Percentiles rank a stretch among this genome's conserved stretches.
phyloP scores from a whole-genome alignment of 2,329 filamentous ascomycete genomes.

The Aaosphaeria arxii region DNA sequence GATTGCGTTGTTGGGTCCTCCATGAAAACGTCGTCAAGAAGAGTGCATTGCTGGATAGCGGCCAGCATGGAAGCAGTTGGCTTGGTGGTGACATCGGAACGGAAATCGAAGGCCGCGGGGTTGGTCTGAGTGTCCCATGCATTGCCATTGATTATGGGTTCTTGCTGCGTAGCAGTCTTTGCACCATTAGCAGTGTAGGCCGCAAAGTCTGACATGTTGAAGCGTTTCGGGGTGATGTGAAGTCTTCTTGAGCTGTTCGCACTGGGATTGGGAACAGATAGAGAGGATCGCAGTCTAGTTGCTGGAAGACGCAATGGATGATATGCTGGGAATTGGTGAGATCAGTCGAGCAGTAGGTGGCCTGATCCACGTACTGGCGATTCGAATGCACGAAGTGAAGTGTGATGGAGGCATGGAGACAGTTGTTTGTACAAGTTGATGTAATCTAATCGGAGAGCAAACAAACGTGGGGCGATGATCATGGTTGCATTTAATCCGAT shows the following conservation, averaged over 20 bases:
- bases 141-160: constrained; percentile 13
- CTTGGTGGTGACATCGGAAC: constrained; percentile 44
- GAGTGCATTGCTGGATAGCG: constrained; percentile 70
- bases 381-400: constrained; percentile 12
- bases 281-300: constrained; percentile 4
- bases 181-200: constrained; percentile 24
- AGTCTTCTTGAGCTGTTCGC: constrained; percentile 4
- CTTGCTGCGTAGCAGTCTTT: constrained; percentile 9
- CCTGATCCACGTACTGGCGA: constrained; percentile 28
- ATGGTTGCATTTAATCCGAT: no score
- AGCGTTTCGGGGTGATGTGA: constrained; percentile 14
- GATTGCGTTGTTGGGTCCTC: constrained; percentile 77
- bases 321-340: constrained; percentile 22
- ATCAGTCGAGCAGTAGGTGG: constrained; percentile 21
- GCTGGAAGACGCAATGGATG: constrained; percentile 1
- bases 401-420: constrained; percentile 22
- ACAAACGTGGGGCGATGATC: no score
- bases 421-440: no score
- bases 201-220: constrained; percentile 30
- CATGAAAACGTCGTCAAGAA: constrained; percentile 79
- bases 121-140: constrained; percentile 44
- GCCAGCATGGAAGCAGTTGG: constrained; percentile 67
- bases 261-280: constrained; percentile 5
- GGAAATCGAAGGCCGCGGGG: constrained; percentile 55
- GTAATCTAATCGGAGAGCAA: no score